Base-by-base conservation (phyloP, 169 alveolate genomes). In the Plasmodium vivax region DNA sequence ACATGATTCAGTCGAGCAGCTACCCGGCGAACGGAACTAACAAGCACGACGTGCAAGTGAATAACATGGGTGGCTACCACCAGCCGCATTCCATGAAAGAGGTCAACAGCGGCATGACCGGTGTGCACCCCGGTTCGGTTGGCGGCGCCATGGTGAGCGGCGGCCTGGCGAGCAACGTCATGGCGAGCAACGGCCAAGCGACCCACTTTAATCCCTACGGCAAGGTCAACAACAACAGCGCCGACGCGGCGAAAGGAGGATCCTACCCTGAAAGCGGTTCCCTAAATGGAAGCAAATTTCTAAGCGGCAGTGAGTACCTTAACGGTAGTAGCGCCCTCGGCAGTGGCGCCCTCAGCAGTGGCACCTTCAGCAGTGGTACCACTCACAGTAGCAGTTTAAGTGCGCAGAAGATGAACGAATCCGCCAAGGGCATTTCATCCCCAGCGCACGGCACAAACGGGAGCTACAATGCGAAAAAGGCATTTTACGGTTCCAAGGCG, bases 11-110 rank as follows among this genome's bases (percentile, higher is more conserved):
- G 54, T 45, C 77, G 38, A 72, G 77, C 54, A 84, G 23, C 34
- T 56, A 71, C 36, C 54, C 41, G 14, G 14, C 56, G 16, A 84
- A 84, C 43, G 36, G 62, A 27, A 75, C n/a, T 2, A 68, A 84
- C 23, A 71, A 43, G 47, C 41, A 84, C 77, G 93, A 84, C 79
- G 51, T 56, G 73, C 32, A 34, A 32, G 45, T 84, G 56, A 72
- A 72, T 43, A 84, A 72, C 32, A 19, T 84, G 34, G 72, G 54
- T 84, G n/a, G 84, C 12, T 56, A 84, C 77, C 93, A 68, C 7
- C 30, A 34, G 41, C 30, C 75, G 32, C 62, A 84, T 84, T 43
- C 47, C 30, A 84, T 30, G 54, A 43, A 84, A 16, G 93, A 84
- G 93, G 82, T 12, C 23, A 72, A 45, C 27, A 68, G 3, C n/a